Conservation (phyloP, 345 rosid genomes). For the Anastatica hierochuntica region DNA sequence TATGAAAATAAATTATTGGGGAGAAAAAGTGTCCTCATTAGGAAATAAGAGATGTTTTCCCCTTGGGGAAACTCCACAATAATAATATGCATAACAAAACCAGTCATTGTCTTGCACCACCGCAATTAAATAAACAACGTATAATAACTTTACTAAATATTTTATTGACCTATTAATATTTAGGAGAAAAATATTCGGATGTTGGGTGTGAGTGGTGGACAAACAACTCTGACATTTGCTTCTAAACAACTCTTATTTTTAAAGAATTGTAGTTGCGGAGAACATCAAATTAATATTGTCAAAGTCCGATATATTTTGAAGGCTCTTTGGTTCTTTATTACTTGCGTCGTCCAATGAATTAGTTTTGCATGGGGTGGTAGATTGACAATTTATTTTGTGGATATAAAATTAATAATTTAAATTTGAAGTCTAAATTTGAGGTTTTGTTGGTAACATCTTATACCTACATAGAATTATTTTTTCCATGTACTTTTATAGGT, state of each 20-base stretch:
- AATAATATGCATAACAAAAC: slow-evolving; percentile 21
- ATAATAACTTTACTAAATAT: slow-evolving; percentile 12
- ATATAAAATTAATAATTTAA: too few species aligned
- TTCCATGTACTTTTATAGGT: too few species aligned
- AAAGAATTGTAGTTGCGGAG: background rate
- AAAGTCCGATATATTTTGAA: too few species aligned
- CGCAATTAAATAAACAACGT: background rate
- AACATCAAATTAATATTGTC: too few species aligned
- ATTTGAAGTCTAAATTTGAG: too few species aligned
- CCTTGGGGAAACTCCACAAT: slow-evolving; percentile 28
- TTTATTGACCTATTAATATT: slow-evolving; percentile 8
- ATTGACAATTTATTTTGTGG: background rate
- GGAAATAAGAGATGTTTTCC: slow-evolving; percentile 28
- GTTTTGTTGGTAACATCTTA: too few species aligned
- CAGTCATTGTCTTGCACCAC: slow-evolving; percentile 31
- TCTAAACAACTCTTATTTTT: slow-evolving; percentile 10
- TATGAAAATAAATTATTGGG: slow-evolving; percentile 6
- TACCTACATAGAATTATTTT: too few species aligned
- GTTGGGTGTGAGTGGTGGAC: slow-evolving; percentile 36
- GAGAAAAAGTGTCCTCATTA: slow-evolving; percentile 16
- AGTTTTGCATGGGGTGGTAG: slow-evolving; percentile 2
- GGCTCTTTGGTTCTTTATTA: slow-evolving; percentile 2
- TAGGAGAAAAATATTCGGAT: slow-evolving; percentile 9
- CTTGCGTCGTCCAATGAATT: background rate
- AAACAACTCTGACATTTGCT: slow-evolving; percentile 27